Base-by-base conservation (phyloP, 768 basidiomycete species). In the Sarcomyxa edulis region DNA sequence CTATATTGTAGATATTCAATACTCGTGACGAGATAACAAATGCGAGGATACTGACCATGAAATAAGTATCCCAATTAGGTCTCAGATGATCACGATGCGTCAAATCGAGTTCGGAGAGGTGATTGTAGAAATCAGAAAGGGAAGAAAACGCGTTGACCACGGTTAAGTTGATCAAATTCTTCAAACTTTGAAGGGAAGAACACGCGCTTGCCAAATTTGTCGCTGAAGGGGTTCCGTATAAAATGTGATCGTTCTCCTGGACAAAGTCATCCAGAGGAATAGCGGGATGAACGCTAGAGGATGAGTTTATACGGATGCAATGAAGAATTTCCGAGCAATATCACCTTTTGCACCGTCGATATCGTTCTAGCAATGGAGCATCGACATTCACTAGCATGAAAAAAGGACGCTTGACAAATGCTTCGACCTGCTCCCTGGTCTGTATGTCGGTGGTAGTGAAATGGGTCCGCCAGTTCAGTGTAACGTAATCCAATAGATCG, bases 31-130 rank as follows among this genome's bases (percentile, higher is more conserved):
- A 7, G 15, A 16, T 22, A 19, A 12, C 33, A 27, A 16, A 15
- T 20, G 16, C 2, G 33, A 8, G 43, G 30, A 12, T 41, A 40
- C 72, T 43, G 43, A 85, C 91, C 95, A 98, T 98, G 59, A 98
- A 98, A 60, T 98, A 98, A 0, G 82, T 78, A 56, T 98, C 95
- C 95, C 95, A 98, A 11, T 75, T 72, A 3, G 95, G 95, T 32
- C 95, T 71, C 20, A 96, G 60, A 39, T 89, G 77, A 49, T 87
- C 81, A 2, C 72, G 61, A 52, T 93, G 73, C 23, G 81, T 52
- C 6, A 97, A 58, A 54, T 94, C 68, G 27, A 95, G 48, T 2
- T 62, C 53, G 43, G 86, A 81, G 7, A 98, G 63, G 52, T 94
- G 67, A 9, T 53, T 46, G 49, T 81, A 64, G 1, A 97, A 62